Base-by-base conservation (phyloP, 2,329 filamentous ascomycete species). In the Arthrinium phaeospermum region DNA sequence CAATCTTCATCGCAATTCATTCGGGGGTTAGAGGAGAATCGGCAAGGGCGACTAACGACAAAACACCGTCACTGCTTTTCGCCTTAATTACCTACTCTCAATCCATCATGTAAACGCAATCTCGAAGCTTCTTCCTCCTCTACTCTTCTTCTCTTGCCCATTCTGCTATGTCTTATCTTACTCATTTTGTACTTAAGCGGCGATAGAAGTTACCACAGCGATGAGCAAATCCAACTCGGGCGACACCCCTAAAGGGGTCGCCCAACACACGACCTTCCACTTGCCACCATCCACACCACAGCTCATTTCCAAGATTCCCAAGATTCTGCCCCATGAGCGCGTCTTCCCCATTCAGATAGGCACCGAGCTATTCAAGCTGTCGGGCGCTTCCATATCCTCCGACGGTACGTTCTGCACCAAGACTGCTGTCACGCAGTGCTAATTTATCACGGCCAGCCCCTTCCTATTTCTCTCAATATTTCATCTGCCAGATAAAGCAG, bases 391-490 rank as follows among this genome's bases (percentile, higher is more conserved):
- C 2, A 85, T 94, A 68, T 93, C 91, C 22, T 94, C 91, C 53
- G 92, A 94, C 83, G 91, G 91, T 93, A 79, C 79, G 89, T 85
- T 41, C 53, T 49, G 45, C 30, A 61, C 37, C 16, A 49, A 27
- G 13, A 53, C 70, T 73, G 61, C 67, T 34, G 61, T 22, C 1
- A 57, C 69, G 6, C 45, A 5, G 4, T 47, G 41, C 67, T 69
- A 73, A 76, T 80, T 70, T 79, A 76, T 46, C 41, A 68, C 12
- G 4, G 7, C 34, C 72, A 97, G 96, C 95, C 79, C 96, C 96
- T 72, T 98, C 95, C 69, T 98, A 98, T 82, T 98, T 98, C 84
- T 97, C 96, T 27, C 92, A 94, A 77, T 98, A 96, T 85, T 98
- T 98, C 82, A 88, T 91, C 76, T 93, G 94, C 78, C 95, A 98